phyloP scores from a whole-genome alignment of 2,329 filamentous ascomycete genomes.

The Spiromastix sp. region DNA sequence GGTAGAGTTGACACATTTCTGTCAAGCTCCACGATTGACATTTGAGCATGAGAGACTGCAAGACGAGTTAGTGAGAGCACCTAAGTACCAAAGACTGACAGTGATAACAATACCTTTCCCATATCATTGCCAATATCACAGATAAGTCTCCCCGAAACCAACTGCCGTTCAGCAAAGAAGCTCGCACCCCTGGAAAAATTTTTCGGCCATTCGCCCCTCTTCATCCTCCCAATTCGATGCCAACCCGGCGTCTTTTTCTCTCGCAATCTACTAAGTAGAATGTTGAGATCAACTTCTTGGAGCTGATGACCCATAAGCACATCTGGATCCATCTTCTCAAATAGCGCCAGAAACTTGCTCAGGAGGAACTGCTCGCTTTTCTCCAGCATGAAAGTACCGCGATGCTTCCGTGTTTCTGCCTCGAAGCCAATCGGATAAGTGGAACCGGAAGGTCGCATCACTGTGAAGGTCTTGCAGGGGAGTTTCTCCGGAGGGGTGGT shows the following conservation, averaged over 20 bases:
- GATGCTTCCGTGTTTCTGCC: constrained; percentile 59
- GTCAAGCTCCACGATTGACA: constrained; percentile 97
- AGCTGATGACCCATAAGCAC: constrained; percentile 88
- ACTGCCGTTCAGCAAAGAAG: constrained; percentile 84
- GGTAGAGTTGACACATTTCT: constrained; percentile 91
- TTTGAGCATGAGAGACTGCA: constrained; percentile 76
- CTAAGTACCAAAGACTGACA: not conserved
- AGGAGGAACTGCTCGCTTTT: constrained; percentile 78
- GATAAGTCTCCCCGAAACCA: constrained; percentile 78
- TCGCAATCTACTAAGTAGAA: constrained; percentile 74
- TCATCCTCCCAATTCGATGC: constrained; percentile 84
- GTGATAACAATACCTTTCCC: constrained; percentile 52
- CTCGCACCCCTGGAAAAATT: constrained; percentile 77
- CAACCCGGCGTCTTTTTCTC: constrained; percentile 89
- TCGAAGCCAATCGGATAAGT: constrained; percentile 84
- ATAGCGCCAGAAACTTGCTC: constrained; percentile 77
- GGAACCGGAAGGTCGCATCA: constrained; percentile 69
- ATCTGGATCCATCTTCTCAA: constrained; percentile 84
- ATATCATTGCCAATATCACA: constrained; percentile 95
- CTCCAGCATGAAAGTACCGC: constrained; percentile 67
- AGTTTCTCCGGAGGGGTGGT: constrained; percentile 82
- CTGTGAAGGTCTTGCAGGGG: constrained; percentile 80
- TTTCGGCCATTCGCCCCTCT: constrained; percentile 74
- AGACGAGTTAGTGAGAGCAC: constrained; percentile 15
- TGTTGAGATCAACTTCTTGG: constrained; percentile 94